A percentile compares a stretch with the other conserved stretches of the same genome.
Conservation (phyloP, 176 grass and related monocot genomes). For the Hyparrhenia diplandra region DNA sequence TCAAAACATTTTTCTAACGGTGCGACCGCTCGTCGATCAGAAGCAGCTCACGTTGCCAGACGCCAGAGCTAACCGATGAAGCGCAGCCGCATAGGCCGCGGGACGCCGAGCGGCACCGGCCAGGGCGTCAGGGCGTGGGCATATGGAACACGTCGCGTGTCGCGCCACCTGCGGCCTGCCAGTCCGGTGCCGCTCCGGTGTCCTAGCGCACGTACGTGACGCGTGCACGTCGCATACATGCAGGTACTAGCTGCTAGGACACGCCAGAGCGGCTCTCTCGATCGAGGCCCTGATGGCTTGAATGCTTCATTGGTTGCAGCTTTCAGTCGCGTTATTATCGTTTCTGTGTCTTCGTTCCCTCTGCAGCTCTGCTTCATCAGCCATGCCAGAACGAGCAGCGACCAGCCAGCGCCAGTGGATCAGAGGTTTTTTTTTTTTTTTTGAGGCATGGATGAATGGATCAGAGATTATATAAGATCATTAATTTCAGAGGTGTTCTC, state of each 20-base stretch:
- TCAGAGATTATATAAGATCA: too few relatives aligned
- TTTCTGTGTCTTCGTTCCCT: background rate
- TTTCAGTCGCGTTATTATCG: slow-evolving; percentile 7
- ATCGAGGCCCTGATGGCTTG: background rate
- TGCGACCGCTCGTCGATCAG: too few relatives aligned
- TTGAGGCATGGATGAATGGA: too few relatives aligned
- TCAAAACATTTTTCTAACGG: background rate
- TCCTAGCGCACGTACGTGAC: background rate
- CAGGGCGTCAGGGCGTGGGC: background rate
- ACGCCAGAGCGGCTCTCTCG: background rate
- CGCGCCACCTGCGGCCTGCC: background rate
- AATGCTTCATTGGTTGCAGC: background rate
- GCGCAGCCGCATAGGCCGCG: too few relatives aligned
- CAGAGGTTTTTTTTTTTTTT: too few relatives aligned
- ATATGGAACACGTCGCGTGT: background rate
- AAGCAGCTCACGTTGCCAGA: background rate
- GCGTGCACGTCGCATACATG: background rate
- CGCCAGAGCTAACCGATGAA: too few relatives aligned
- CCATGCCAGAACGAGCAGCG: background rate
- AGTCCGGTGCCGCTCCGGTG: background rate
- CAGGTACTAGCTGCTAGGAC: background rate
- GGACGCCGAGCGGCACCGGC: too few relatives aligned
- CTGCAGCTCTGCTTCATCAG: background rate
- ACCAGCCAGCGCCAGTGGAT: too few relatives aligned
- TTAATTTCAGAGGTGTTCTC: too few relatives aligned